These are phyloP conservation scores for Neodidymelliopsis sp. DNA, from an alignment of 2,329 filamentous ascomycete species.

Conservation along the genomic window DNA sequence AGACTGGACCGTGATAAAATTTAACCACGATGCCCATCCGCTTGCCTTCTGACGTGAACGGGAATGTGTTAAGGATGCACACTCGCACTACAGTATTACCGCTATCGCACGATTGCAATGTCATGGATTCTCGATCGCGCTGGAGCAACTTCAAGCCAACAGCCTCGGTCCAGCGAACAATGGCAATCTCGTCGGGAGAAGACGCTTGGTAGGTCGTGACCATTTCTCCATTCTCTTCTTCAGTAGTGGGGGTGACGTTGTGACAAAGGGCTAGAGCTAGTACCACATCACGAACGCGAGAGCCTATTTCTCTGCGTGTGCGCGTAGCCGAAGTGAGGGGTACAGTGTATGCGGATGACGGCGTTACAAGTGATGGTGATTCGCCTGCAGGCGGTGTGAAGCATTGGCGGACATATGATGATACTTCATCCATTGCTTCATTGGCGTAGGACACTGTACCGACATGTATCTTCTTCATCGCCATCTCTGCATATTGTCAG, in stretches of 20 bases:
- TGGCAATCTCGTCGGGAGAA: conserved; percentile 97
- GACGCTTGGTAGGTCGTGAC: conserved; percentile 93
- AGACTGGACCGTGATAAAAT: conserved; percentile 63
- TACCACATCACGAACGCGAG: conserved; percentile 90
- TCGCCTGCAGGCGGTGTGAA: conserved; percentile 63
- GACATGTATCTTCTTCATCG: conserved; percentile 98
- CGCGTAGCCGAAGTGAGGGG: conserved; percentile 73
- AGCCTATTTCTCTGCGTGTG: conserved; percentile 90
- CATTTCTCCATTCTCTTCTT: conserved; percentile 79
- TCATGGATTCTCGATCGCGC: conserved; percentile 86
- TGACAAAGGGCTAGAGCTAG: conserved; percentile 92
- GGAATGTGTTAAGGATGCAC: conserved; percentile 91
- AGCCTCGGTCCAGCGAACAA: conserved; percentile 92
- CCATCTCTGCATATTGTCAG: conserved; percentile 72
- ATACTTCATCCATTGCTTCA: conserved; percentile 98
- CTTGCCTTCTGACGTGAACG: conserved; percentile 97
- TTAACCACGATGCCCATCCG: conserved; percentile 97
- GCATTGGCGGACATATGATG: conserved; percentile 82
- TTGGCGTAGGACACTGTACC: conserved; percentile 98
- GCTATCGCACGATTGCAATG: conserved; percentile 77
- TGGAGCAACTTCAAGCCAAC: conserved; percentile 85
- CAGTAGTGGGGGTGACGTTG: conserved; percentile 91
- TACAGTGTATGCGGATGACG: conserved; percentile 73
- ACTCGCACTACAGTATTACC: conserved; percentile 81
- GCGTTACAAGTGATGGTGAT: conserved; percentile 67